Evolutionary conservation across 208 protist species (phyloP).

Genomic region (Entamoeba nuttalli): DNA sequence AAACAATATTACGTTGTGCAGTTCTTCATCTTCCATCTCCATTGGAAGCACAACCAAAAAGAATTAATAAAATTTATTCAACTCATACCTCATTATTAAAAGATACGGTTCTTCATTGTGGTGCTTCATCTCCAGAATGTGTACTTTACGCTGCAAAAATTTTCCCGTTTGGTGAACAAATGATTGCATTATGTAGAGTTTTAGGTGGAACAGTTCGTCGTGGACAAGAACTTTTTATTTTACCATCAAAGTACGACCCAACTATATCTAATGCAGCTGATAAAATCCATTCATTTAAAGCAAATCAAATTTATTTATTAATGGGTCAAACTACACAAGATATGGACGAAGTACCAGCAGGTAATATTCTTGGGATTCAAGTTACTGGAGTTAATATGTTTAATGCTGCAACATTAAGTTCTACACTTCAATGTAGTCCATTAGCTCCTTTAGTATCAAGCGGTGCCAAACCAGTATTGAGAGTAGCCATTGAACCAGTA

Average conservation of each 20-base stretch:
- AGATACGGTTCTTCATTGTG: neutral
- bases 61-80: neutral
- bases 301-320: neutral
- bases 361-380: neutral
- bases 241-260: neutral
- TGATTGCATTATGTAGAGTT: neutral
- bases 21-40: neutral
- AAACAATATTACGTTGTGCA: neutral
- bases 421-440: slow-evolving; percentile 22
- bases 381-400: neutral
- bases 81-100: neutral
- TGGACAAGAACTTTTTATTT: neutral
- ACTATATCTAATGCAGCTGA: neutral
- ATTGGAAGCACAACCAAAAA: neutral
- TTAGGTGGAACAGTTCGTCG: neutral
- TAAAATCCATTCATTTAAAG: neutral
- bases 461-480: slow-evolving; percentile 66
- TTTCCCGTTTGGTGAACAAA: neutral
- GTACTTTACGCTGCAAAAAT: neutral
- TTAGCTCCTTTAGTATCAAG: slow-evolving; percentile 38
- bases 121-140: neutral
- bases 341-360: neutral
- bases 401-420: neutral
- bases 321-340: neutral
- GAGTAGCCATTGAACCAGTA: slow-evolving; percentile 68